Base-by-base conservation (phyloP, 2,329 filamentous ascomycete species). In the Gnomoniopsis sp. region DNA sequence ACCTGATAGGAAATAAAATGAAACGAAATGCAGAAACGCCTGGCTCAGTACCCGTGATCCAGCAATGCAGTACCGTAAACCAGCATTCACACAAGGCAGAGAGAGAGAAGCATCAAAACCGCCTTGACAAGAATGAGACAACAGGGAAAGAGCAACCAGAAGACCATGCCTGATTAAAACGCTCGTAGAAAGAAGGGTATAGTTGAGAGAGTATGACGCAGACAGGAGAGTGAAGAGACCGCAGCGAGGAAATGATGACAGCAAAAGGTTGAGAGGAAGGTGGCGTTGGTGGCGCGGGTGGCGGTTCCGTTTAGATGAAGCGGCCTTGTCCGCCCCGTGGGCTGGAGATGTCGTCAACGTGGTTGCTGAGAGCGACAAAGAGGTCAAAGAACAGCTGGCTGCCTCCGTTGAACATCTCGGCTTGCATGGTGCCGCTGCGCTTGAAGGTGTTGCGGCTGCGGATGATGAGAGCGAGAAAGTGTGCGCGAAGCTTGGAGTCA, bases 381-480 rank as follows among this genome's bases (percentile, higher is more conserved):
- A 96, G 79, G 70, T 96, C 93, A 70, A 96, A 97, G 78, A 96
- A 96, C 60, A 96, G 79, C 68, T 89, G 83, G 1, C 80, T 89
- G 56, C 91, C 90, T 23, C 93, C 93, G 62, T 86, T 84, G 72
- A 90, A 89, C 92, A 97, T 96, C 77, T 96, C 92, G 65, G 90
- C 84, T 75, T 96, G 93, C 92, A 96, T 96, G 6, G 92, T 96
- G 55, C 92, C 91, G 74, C 91, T 96, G 58, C 91, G 84, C 80
- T 96, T 96, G 76, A 97, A 96, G 2, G 91, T 96, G 70, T 84
- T 84, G 65, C 92, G 85, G 67, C 88, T 91, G 65, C 92, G 87
- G 71, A 96, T 96, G 74, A 96, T 96, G 70, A 96, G 85, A 19
- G 92, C 91, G 44, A 96, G 86, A 67, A 96, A 97, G 74, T 96